A percentile compares a stretch with the other conserved stretches of the same genome.
These are phyloP conservation scores for Paramecium sexaurelia DNA, from an alignment of 73 alveolate species.

Conservation along the genomic window DNA sequence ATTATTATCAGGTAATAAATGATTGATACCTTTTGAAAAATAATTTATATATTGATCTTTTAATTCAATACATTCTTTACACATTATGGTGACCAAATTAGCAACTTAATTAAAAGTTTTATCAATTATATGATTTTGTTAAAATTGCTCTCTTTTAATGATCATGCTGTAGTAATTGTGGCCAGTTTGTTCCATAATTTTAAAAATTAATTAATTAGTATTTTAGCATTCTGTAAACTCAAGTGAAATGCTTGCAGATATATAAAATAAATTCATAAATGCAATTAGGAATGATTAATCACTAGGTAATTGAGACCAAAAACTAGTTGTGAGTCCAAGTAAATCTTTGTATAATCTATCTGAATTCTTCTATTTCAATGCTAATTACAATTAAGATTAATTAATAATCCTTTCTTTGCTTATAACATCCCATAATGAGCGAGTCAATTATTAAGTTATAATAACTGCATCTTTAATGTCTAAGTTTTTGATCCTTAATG, in stretches of 20 bases:
- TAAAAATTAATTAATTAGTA: not conserved
- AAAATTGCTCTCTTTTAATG: not conserved
- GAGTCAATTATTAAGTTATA: not conserved
- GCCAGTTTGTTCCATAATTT: not conserved
- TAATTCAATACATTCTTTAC: not conserved
- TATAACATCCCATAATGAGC: not conserved
- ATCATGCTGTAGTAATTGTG: not conserved
- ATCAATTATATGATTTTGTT: not conserved
- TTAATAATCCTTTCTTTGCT: not conserved
- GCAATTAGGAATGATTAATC: not conserved
- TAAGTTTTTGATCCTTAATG: not conserved
- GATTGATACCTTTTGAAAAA: not conserved
- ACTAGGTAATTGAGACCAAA: not conserved
- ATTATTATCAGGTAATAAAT: not conserved
- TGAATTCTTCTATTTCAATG: not conserved
- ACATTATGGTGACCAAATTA: not conserved
- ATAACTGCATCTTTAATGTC: not conserved
- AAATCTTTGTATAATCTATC: slow-evolving; percentile 9
- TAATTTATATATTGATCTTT: not conserved
- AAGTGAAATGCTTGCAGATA: not conserved
- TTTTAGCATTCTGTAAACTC: not conserved
- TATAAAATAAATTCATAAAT: not conserved
- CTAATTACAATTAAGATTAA: not conserved
- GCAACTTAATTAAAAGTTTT: not conserved
- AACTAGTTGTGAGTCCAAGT: not conserved